These are phyloP conservation scores for Fusarium luffae DNA, from an alignment of 2,329 filamentous ascomycete genomes.

Conservation along the genomic window DNA sequence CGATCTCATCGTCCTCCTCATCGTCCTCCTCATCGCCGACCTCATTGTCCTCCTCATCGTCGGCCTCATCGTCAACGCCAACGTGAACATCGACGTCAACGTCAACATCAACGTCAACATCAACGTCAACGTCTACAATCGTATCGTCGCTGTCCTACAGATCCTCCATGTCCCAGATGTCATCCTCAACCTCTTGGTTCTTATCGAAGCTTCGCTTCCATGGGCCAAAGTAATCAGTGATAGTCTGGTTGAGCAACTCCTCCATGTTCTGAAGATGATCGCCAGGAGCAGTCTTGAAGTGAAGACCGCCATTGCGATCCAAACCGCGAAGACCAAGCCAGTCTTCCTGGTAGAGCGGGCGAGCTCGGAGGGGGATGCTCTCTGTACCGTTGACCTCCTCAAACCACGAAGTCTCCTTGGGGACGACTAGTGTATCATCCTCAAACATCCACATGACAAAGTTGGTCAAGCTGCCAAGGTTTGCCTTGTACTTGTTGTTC, in stretches of 20 bases:
- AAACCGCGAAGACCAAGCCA: conserved; percentile 88
- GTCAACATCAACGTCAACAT: too few relatives aligned
- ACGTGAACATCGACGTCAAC: too few relatives aligned
- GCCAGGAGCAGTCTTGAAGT: conserved; percentile 78
- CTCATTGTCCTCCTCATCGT: too few relatives aligned
- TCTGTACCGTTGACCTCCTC: conserved; percentile 81
- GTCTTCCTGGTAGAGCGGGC: conserved; percentile 85
- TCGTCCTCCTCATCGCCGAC: too few relatives aligned
- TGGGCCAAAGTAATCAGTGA: conserved; percentile 74
- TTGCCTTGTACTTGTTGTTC: conserved; percentile 78
- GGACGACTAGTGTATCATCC: conserved; percentile 85
- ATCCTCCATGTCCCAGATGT: conserved; percentile 48
- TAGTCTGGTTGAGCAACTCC: conserved; percentile 72
- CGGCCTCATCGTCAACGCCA: too few relatives aligned
- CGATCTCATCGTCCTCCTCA: background rate
- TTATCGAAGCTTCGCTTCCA: conserved; percentile 53
- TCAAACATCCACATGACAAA: conserved; percentile 93
- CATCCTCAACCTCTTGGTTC: background rate
- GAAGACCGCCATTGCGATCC: conserved; percentile 81
- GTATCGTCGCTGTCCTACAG: conserved; percentile 46
- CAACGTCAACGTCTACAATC: background rate
- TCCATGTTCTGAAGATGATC: conserved; percentile 85
- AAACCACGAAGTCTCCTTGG: conserved; percentile 93
- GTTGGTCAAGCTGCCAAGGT: conserved; percentile 75
- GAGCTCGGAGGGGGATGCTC: conserved; percentile 73